Evolutionary conservation across 352 stramenopile species (phyloP).

Genomic region (Phytophthora meadii): DNA sequence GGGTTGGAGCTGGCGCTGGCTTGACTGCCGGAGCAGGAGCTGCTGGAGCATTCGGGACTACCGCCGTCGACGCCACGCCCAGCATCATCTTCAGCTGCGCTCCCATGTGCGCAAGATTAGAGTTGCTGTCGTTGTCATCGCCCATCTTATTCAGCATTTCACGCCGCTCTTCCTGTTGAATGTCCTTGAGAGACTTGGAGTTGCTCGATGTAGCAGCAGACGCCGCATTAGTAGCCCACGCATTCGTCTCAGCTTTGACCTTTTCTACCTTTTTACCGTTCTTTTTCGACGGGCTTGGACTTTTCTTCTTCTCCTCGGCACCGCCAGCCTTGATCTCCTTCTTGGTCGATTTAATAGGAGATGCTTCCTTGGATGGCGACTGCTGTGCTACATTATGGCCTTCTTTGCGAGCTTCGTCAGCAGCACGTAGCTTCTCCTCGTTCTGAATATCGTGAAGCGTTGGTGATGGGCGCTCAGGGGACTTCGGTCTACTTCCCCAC

Average conservation of each 20-base stretch:
- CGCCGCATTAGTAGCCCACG: conserved; percentile 44
- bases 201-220: conserved; percentile 14
- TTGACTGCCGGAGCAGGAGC: conserved; percentile 9
- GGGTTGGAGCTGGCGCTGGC: conserved; percentile 6
- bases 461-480: conserved; percentile 27
- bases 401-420: conserved; percentile 17
- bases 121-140: conserved; percentile 31
- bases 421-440: conserved; percentile 51
- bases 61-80: conserved; percentile 56
- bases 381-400: conserved; percentile 11
- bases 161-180: conserved; percentile 83
- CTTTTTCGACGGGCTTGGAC: conserved; percentile 30
- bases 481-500: conserved; percentile 39
- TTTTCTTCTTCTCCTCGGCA: conserved; percentile 41
- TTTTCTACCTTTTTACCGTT: conserved; percentile 36
- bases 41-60: conserved; percentile 16
- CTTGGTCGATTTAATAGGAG: conserved; percentile 22
- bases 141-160: conserved; percentile 66
- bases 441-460: conserved; percentile 53
- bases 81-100: conserved; percentile 91
- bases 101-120: conserved; percentile 82
- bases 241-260: conserved; percentile 34
- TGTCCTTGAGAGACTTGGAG: conserved; percentile 78
- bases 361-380: conserved; percentile 13
- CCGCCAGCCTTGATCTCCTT: conserved; percentile 13